Evolutionary conservation across 2,329 filamentous ascomycete species (phyloP).

Genomic region (Aspergillus jensenii): DNA sequence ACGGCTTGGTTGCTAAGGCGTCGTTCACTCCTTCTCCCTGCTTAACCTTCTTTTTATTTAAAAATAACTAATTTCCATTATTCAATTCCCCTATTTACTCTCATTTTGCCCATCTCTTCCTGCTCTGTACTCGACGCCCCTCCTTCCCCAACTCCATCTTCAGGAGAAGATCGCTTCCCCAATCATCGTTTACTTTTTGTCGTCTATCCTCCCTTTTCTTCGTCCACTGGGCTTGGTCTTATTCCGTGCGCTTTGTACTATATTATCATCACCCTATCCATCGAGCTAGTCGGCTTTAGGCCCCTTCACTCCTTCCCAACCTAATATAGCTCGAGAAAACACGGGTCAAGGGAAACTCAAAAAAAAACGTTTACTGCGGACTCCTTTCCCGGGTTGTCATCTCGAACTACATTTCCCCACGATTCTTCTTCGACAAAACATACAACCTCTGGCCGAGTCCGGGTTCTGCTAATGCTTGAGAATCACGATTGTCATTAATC

Average conservation of each 20-base stretch:
- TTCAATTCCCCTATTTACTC: slow-evolving; percentile 6
- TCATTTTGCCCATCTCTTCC: slow-evolving; percentile 4
- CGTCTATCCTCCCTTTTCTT: not conserved
- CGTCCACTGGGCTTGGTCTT: slow-evolving; percentile 9
- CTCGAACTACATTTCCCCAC: not conserved
- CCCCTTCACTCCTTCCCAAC: slow-evolving; percentile 4
- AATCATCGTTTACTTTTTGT: not conserved
- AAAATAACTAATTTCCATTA: slow-evolving; percentile 8
- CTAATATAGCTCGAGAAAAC: slow-evolving; percentile 5
- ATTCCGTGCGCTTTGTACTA: not conserved
- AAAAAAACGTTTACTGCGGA: slow-evolving; percentile 6
- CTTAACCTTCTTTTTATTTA: slow-evolving; percentile 28
- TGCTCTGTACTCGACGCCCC: slow-evolving; percentile 1
- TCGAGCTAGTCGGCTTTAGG: slow-evolving; percentile 6
- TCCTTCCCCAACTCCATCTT: slow-evolving; percentile 9
- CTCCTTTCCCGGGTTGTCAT: slow-evolving; percentile 3
- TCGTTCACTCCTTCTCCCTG: slow-evolving; percentile 23
- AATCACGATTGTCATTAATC: not conserved
- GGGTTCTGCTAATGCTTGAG: not conserved
- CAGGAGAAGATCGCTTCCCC: slow-evolving; percentile 11
- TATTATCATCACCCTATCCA: slow-evolving; percentile 10
- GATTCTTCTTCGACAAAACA: not conserved
- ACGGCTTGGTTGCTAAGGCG: slow-evolving; percentile 17
- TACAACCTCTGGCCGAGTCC: not conserved
- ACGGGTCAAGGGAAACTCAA: slow-evolving; percentile 1